Evolutionary conservation across 768 basidiomycete species (phyloP), one percentile per base, ranked within the genome.

Genomic region (Phaeotremella skinneri): DNA sequence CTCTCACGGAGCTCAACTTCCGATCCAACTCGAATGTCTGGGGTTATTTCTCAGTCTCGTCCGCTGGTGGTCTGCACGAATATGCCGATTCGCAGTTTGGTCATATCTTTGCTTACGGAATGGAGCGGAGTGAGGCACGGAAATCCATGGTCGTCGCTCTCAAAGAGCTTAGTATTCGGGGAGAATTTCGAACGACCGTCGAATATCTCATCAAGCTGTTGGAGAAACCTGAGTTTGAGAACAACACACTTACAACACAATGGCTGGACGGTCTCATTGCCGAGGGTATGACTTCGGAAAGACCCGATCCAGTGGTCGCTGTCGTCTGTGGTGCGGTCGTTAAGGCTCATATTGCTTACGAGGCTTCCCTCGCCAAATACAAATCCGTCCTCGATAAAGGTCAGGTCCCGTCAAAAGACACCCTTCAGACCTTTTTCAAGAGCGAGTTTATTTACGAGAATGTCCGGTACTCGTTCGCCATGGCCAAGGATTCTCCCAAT

Each of bases 81-180:
- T 98, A 92, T 70, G 96, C 96, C 41, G 96, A 99, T 78, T 98
- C 94, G 7, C 96, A 99, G 70, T 98, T 99, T 72, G 96, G 96
- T 54, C 96, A 99, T 75, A 97, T 98, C 75, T 99, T 99, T 67
- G 96, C 94, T 17, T 97, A 97, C 69, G 96, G 96, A 52, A 89
- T 93, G 78, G 94, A 98, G 74, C 90, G 96, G 65, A 81, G 84
- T 60, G 93, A 98, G 78, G 89, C 89, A 69, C 79, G 96, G 70
- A 99, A 99, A 82, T 98, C 98, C 76, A 99, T 99, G 94, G 94
- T 99, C 61, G 89, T 99, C 66, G 96, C 96, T 2, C 80, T 99
- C 68, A 98, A 98, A 81, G 96, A 98, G 78, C 81, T 98, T 64
- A 92, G 90, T 78, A 99, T 99, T 76, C 91, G 96, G 68, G 96